phyloP scores from a whole-genome alignment of 192 early-diverging fungal genomes.

The Geranomyces variabilis region DNA sequence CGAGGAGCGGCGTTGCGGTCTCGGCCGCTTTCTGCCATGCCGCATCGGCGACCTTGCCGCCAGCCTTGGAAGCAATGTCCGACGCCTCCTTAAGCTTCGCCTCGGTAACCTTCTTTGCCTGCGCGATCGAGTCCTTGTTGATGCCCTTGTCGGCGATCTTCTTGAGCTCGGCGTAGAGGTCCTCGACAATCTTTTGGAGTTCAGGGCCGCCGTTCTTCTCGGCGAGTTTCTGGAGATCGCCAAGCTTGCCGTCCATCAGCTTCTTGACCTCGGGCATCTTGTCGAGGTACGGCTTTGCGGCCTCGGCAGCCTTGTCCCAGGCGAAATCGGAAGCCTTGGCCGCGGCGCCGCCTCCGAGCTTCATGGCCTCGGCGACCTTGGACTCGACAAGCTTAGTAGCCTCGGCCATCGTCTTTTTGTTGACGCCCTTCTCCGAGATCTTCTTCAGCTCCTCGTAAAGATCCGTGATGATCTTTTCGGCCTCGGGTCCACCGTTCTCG shows the following conservation, averaged over 20 bases:
- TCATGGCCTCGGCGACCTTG: slow-evolving; percentile 8
- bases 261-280: slow-evolving; percentile 21
- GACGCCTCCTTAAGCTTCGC: slow-evolving; percentile 2
- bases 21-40: slow-evolving; percentile 1
- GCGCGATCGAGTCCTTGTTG: slow-evolving; percentile 15
- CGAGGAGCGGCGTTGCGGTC: slow-evolving; percentile 9
- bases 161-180: slow-evolving; percentile 17
- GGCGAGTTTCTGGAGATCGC: slow-evolving; percentile 17
- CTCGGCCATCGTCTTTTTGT: slow-evolving; percentile 13
- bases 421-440: slow-evolving; percentile 22
- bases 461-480: slow-evolving; percentile 18
- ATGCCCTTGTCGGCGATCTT: slow-evolving; percentile 24
- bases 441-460: slow-evolving; percentile 19
- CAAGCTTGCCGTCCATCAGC: slow-evolving; percentile 4
- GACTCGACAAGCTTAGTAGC: slow-evolving; percentile 14
- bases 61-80: neutral
- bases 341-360: slow-evolving; percentile 2
- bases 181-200: slow-evolving; percentile 10
- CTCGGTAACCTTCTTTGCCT: slow-evolving; percentile 22
- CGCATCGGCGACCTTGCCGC: neutral
- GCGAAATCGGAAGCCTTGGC: slow-evolving; percentile 11
- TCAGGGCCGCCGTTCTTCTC: slow-evolving; percentile 17
- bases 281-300: slow-evolving; percentile 15
- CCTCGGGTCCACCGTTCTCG: slow-evolving; percentile 17
- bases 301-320: slow-evolving; percentile 20